These are phyloP conservation scores for Panaeolus cyanescens DNA, from an alignment of 768 basidiomycete genomes.

Conservation along the genomic window DNA sequence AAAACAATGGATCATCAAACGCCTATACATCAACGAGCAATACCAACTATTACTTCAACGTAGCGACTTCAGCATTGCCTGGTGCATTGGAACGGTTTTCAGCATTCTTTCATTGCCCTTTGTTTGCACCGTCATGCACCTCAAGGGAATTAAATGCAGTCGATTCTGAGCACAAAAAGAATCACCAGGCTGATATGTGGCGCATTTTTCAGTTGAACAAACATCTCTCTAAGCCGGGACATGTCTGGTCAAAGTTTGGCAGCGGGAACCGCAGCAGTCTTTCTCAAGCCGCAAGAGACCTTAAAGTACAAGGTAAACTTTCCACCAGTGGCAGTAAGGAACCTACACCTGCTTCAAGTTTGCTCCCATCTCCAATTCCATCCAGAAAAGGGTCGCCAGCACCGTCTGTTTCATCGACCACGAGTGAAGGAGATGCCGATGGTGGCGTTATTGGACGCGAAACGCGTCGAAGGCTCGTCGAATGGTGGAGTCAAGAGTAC, in stretches of 20 bases:
- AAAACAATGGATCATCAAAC: constrained; percentile 85
- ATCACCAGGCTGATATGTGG: constrained; percentile 88
- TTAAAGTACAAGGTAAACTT: constrained; percentile 52
- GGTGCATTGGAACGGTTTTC: constrained; percentile 79
- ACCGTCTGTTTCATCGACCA: constrained; percentile 53
- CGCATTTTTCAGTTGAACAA: constrained; percentile 96
- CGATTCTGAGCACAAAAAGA: constrained; percentile 97
- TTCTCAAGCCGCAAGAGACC: constrained; percentile 57
- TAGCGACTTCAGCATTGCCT: constrained; percentile 60
- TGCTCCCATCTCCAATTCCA: constrained; percentile 45
- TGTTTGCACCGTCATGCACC: constrained; percentile 86
- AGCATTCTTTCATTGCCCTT: constrained; percentile 90
- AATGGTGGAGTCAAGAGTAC: constrained; percentile 86
- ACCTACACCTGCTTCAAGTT: constrained; percentile 23
- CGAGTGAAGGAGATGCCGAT: constrained; percentile 67
- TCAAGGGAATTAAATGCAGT: constrained; percentile 92
- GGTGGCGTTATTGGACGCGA: constrained; percentile 81
- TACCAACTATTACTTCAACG: constrained; percentile 87
- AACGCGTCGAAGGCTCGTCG: constrained; percentile 72
- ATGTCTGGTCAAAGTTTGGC: constrained; percentile 92
- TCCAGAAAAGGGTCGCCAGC: constrained; percentile 62
- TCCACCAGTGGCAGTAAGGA: constrained; percentile 20
- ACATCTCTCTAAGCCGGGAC: constrained; percentile 73
- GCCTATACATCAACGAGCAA: constrained; percentile 92
- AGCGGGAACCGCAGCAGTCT: constrained; percentile 81